Percentiles rank a stretch among this genome's conserved stretches.
Evolutionary conservation across 2,329 filamentous ascomycete genomes (phyloP).

Genomic region (Aspergillus neotritici): DNA sequence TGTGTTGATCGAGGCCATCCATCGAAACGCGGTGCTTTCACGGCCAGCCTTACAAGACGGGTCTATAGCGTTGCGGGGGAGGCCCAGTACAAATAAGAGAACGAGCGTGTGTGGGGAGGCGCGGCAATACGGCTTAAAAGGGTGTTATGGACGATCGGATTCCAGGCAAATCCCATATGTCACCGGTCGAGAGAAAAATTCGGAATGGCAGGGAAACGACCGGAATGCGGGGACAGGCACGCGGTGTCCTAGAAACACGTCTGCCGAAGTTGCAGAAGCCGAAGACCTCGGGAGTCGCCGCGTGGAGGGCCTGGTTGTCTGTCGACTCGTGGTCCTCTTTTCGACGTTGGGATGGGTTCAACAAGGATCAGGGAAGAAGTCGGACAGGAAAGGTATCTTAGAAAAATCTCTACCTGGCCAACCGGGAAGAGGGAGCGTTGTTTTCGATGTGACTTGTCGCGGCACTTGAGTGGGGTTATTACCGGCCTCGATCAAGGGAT

Average conservation of each 20-base stretch:
- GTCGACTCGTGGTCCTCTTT: no score
- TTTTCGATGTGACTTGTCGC: no score
- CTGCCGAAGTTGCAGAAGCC: not conserved
- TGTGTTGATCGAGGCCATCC: constrained; percentile 20
- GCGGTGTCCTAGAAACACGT: not conserved
- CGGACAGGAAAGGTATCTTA: no score
- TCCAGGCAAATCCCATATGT: constrained; percentile 5
- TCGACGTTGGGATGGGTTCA: no score
- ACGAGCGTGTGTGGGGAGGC: not conserved
- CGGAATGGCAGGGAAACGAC: constrained; percentile 18
- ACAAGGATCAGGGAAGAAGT: no score
- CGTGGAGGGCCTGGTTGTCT: no score
- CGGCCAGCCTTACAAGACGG: constrained; percentile 4
- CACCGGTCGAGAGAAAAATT: constrained; percentile 9
- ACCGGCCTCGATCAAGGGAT: no score
- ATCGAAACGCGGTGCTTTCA: constrained; percentile 18
- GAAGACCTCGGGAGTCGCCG: not conserved
- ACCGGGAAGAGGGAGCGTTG: no score
- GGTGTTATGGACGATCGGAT: not conserved
- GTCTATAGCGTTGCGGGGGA: constrained; percentile 1
- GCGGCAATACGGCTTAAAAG: not conserved
- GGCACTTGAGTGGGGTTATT: no score
- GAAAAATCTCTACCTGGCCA: no score
- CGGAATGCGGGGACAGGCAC: constrained; percentile 16
- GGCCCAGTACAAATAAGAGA: constrained; percentile 3